Percentiles rank a stretch among this genome's conserved stretches.
phyloP scores from a whole-genome alignment of 1,139 yeast species.

The Keqinozyma sinolaborantium region DNA sequence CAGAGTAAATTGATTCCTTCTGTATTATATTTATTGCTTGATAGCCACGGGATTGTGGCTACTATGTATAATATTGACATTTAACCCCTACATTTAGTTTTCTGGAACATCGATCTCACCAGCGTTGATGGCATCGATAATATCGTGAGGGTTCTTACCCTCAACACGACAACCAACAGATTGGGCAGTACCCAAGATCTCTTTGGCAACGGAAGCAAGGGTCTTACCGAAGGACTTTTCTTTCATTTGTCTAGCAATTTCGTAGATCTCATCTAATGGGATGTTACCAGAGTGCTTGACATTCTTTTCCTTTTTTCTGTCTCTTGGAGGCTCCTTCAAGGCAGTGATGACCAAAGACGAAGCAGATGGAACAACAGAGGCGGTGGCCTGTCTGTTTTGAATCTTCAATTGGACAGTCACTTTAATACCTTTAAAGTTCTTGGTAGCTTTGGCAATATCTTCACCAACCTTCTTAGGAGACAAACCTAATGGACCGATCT shows the following conservation, averaged over 20 bases:
- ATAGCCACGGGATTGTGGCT: conserved; percentile 10
- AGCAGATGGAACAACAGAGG: conserved; percentile 99
- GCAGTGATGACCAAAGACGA: conserved; percentile 99
- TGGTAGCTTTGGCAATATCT: conserved; percentile 99
- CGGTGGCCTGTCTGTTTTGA: conserved; percentile 99
- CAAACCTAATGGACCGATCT: conserved; percentile 99
- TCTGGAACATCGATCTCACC: conserved; percentile 97
- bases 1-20: conserved; percentile 19
- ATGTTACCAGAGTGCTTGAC: conserved; percentile 99
- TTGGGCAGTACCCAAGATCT: conserved; percentile 99
- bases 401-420: conserved; percentile 98
- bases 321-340: conserved; percentile 99
- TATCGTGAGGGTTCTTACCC: conserved; percentile 99
- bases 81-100: conserved; percentile 46
- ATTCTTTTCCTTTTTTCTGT: conserved; percentile 99
- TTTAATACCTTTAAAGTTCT: conserved; percentile 97
- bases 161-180: conserved; percentile 99
- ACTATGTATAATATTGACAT: neutral
- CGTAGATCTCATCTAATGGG: conserved; percentile 93
- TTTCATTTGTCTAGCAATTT: conserved; percentile 97
- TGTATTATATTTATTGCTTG: conserved; percentile 11
- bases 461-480: conserved; percentile 99
- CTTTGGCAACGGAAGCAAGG: conserved; percentile 96
- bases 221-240: conserved; percentile 97
- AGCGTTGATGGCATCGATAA: conserved; percentile 95